Conservation (phyloP, 1,139 yeast genomes). For the Magnusiomyces suaveolens region DNA sequence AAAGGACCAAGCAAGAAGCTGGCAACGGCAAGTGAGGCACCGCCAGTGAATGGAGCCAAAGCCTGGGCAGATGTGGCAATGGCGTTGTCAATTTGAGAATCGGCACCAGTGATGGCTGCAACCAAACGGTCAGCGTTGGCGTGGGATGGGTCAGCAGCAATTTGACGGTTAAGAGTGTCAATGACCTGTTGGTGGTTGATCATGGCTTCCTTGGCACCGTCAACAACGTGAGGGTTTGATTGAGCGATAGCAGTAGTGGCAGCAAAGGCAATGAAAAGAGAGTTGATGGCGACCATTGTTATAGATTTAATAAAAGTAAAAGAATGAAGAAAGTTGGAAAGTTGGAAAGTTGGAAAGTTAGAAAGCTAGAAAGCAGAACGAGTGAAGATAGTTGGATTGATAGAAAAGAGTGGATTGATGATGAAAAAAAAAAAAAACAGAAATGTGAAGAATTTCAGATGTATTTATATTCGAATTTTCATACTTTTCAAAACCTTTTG, state of each 20-base stretch:
- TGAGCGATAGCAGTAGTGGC: background rate
- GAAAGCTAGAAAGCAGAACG: background rate
- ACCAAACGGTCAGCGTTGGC: conserved; percentile 18
- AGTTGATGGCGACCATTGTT: conserved; percentile 7
- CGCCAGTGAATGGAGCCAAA: conserved; percentile 21
- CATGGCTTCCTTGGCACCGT: conserved; percentile 16
- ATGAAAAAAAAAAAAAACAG: too few species aligned
- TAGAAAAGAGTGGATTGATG: too few species aligned
- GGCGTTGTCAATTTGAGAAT: conserved; percentile 21
- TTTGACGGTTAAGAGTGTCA: conserved; percentile 17
- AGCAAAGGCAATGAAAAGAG: conserved; percentile 2
- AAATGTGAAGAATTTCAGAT: too few species aligned
- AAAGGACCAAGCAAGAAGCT: conserved; percentile 20
- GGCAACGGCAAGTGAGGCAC: conserved; percentile 19
- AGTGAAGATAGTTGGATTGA: background rate
- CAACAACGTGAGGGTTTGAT: conserved; percentile 8
- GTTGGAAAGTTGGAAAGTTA: background rate
- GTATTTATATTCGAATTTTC: too few species aligned
- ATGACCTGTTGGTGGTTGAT: conserved; percentile 21
- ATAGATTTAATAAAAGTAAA: background rate
- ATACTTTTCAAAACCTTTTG: too few species aligned
- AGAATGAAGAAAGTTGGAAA: background rate
- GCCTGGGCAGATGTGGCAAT: conserved; percentile 16
- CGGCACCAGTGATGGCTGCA: conserved; percentile 14
- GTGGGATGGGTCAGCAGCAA: conserved; percentile 16